Percentiles rank a stretch among this genome's conserved stretches.
Evolutionary conservation across 73 alveolate genomes (phyloP).

Genomic region (Blepharisma japonicum): DNA sequence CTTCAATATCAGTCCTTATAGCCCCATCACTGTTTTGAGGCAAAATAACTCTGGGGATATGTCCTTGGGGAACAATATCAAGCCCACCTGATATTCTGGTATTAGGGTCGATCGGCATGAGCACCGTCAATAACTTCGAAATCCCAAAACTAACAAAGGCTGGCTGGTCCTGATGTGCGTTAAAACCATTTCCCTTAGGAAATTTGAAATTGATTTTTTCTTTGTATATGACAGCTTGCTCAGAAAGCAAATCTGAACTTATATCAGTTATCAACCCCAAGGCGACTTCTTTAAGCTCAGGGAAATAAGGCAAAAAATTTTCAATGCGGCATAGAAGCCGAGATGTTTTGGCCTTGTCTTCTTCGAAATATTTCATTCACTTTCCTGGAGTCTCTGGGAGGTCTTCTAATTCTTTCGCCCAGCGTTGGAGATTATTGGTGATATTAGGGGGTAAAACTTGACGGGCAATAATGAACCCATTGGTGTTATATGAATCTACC

Average conservation of each 20-base stretch:
- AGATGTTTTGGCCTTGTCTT: not conserved
- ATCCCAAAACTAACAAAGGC: conserved; percentile 27
- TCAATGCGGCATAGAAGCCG: not conserved
- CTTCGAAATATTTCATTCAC: conserved; percentile 30
- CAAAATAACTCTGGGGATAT: not conserved
- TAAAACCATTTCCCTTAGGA: conserved; percentile 28
- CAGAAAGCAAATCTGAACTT: not conserved
- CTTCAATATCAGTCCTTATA: conserved; percentile 16
- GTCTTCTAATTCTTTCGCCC: conserved; percentile 27
- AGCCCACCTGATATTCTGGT: conserved; percentile 17
- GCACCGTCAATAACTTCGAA: conserved; percentile 3
- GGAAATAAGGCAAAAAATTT: conserved; percentile 18
- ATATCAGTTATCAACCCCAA: conserved; percentile 10
- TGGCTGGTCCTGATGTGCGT: conserved; percentile 30
- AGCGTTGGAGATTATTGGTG: not conserved
- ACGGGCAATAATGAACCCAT: conserved; percentile 2
- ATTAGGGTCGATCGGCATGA: conserved; percentile 19
- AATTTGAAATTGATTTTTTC: conserved; percentile 32
- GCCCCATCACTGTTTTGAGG: conserved; percentile 32
- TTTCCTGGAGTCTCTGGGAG: conserved; percentile 34
- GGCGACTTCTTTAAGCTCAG: not conserved
- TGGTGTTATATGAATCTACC: no score
- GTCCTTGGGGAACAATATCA: not conserved
- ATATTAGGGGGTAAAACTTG: conserved; percentile 1
- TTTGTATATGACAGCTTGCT: conserved; percentile 21